Percentiles rank a stretch among this genome's conserved stretches.
These are phyloP conservation scores for Thalassiosira livingstoniorum DNA, from an alignment of 352 stramenopile genomes.

Conservation along the genomic window DNA sequence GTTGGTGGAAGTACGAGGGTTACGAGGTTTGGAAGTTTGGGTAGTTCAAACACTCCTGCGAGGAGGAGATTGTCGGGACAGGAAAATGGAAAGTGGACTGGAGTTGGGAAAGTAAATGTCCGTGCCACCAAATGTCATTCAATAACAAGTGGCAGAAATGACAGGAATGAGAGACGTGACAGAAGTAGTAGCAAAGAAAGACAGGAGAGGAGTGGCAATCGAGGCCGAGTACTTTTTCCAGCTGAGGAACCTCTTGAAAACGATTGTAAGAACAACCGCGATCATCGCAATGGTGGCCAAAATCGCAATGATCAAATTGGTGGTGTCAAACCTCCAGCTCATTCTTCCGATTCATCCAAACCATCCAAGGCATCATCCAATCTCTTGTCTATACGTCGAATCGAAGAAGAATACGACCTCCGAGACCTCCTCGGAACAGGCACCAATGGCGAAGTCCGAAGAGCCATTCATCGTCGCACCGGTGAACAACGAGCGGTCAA, in stretches of 20 bases:
- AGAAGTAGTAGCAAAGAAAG: neutral
- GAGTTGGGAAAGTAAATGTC: slow-evolving; percentile 22
- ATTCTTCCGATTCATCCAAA: neutral
- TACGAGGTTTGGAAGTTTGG: too few relatives aligned
- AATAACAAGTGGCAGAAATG: neutral
- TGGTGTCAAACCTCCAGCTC: neutral
- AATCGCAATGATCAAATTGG: neutral
- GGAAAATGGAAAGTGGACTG: neutral
- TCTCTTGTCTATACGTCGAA: slow-evolving; percentile 24
- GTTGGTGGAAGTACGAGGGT: neutral
- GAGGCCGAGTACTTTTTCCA: neutral
- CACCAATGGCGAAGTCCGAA: slow-evolving; percentile 81
- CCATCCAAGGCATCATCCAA: slow-evolving; percentile 14
- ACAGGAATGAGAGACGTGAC: neutral
- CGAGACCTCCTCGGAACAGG: slow-evolving; percentile 79
- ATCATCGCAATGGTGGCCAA: neutral
- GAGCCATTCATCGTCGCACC: slow-evolving; percentile 79
- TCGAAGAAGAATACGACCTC: slow-evolving; percentile 85
- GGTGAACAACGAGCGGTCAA: slow-evolving; percentile 82
- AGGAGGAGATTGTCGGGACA: neutral
- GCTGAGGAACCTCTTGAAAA: neutral
- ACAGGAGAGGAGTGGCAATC: slow-evolving; percentile 13
- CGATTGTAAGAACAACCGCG: neutral
- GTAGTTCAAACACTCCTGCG: neutral
- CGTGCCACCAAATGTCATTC: slow-evolving; percentile 31